Evolutionary conservation across 1,139 yeast genomes (phyloP).

Genomic region (Yamadazyma mexicana): DNA sequence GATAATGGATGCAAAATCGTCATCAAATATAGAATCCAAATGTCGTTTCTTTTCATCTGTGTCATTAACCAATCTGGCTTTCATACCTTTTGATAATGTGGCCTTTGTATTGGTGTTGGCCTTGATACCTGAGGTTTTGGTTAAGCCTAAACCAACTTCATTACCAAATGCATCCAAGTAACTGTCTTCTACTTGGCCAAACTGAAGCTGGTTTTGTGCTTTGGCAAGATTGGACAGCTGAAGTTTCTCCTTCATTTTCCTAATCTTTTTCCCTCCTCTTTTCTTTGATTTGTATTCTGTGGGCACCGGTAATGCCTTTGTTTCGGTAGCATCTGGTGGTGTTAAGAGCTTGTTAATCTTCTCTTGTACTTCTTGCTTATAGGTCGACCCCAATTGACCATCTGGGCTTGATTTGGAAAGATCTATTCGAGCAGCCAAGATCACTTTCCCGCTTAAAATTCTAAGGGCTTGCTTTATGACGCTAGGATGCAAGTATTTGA

Average conservation of each 20-base stretch:
- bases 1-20: constrained; percentile 9
- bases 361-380: constrained; percentile 57
- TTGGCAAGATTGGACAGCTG: constrained; percentile 78
- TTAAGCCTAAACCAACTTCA: constrained; percentile 82
- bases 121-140: constrained; percentile 42
- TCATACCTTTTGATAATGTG: constrained; percentile 55
- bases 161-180: constrained; percentile 70
- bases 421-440: constrained; percentile 85
- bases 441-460: constrained; percentile 74
- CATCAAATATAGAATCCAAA: constrained; percentile 17
- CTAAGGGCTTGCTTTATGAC: constrained; percentile 71
- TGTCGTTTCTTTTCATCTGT: constrained; percentile 14
- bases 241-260: constrained; percentile 80
- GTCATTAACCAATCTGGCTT: constrained; percentile 35
- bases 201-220: constrained; percentile 82
- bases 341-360: constrained; percentile 72
- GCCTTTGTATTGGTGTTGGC: constrained; percentile 46
- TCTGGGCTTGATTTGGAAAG: constrained; percentile 42
- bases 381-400: constrained; percentile 58
- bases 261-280: constrained; percentile 80
- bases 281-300: constrained; percentile 74
- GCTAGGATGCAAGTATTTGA: constrained; percentile 57
- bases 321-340: constrained; percentile 70
- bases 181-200: constrained; percentile 72
- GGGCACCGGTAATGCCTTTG: constrained; percentile 84